These are phyloP conservation scores for Penicillium concentricum DNA, from an alignment of 2,329 filamentous ascomycete genomes.

Conservation along the genomic window DNA sequence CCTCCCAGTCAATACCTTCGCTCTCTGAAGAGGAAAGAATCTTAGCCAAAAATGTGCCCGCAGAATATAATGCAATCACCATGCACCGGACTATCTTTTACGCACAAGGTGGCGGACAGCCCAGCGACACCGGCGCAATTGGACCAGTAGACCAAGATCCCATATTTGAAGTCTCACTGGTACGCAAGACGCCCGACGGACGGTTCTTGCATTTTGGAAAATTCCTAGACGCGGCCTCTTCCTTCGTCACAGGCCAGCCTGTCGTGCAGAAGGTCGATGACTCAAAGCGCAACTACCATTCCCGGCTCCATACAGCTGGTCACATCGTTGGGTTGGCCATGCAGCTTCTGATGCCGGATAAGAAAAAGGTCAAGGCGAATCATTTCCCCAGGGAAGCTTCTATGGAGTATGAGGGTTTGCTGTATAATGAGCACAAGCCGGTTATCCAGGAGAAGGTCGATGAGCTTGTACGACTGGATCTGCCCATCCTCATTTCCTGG, in stretches of 20 bases:
- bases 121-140: constrained; percentile 29
- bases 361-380: constrained; percentile 32
- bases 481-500: constrained; percentile 27
- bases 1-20: constrained; percentile 19
- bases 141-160: constrained; percentile 6
- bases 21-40: constrained; percentile 21
- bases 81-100: constrained; percentile 31
- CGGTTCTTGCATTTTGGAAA: constrained; percentile 29
- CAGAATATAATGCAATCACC: constrained; percentile 20
- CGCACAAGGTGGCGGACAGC: constrained; percentile 29
- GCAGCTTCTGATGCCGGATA: constrained; percentile 23
- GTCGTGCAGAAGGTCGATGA: constrained; percentile 26
- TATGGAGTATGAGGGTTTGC: constrained; percentile 30
- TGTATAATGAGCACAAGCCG: constrained; percentile 31
- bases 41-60: constrained; percentile 20
- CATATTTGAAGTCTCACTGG: constrained; percentile 25
- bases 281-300: constrained; percentile 29
- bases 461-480: constrained; percentile 22
- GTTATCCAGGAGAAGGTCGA: constrained; percentile 30
- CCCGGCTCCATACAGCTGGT: constrained; percentile 32
- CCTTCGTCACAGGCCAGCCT: constrained; percentile 15
- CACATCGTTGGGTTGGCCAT: constrained; percentile 32
- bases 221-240: neutral
- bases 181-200: constrained; percentile 26
- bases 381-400: constrained; percentile 29